A percentile compares a stretch with the other conserved stretches of the same genome.
Conservation (phyloP, 495 filamentous ascomycete genomes). For the Xylaria grammica region DNA sequence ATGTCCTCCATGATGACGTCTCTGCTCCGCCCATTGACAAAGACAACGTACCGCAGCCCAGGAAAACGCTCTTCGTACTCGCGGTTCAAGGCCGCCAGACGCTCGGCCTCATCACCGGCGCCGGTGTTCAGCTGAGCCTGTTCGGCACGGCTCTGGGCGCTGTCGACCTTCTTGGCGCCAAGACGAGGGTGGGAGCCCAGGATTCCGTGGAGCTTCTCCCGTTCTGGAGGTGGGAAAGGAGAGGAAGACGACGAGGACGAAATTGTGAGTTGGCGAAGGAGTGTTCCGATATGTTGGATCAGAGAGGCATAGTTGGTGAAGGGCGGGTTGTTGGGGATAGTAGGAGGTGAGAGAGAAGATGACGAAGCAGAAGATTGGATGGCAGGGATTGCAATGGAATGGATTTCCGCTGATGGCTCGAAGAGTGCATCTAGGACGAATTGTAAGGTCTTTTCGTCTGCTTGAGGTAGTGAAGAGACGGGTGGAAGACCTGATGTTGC, state of each 20-base stretch:
- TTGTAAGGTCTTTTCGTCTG: slow-evolving; percentile 25
- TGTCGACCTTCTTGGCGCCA: slow-evolving; percentile 73
- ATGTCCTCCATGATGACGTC: slow-evolving; percentile 84
- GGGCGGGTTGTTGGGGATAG: slow-evolving; percentile 6
- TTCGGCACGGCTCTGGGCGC: slow-evolving; percentile 76
- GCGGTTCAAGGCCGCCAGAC: slow-evolving; percentile 69
- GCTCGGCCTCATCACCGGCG: slow-evolving; percentile 54
- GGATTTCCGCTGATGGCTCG: slow-evolving; percentile 79
- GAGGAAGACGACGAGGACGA: slow-evolving; percentile 2
- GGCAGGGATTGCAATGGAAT: slow-evolving; percentile 69
- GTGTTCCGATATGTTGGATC: slow-evolving; percentile 25
- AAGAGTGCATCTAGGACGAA: slow-evolving; percentile 82
- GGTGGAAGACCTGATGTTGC: slow-evolving; percentile 25
- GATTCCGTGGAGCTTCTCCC: slow-evolving; percentile 60
- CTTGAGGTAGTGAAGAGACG: slow-evolving; percentile 27
- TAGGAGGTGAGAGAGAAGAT: slow-evolving; percentile 57
- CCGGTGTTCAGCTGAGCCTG: slow-evolving; percentile 70
- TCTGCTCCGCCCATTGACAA: slow-evolving; percentile 83
- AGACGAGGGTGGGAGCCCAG: slow-evolving; percentile 88
- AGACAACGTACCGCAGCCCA: slow-evolving; percentile 87
- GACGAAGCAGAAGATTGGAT: slow-evolving; percentile 48
- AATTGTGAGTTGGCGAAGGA: slow-evolving; percentile 26
- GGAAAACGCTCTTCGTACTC: slow-evolving; percentile 86
- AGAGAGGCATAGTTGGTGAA: slow-evolving; percentile 28
- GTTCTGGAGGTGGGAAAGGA: slow-evolving; percentile 8